Evolutionary conservation across 805 yeast species (phyloP), one percentile per base, ranked within the genome.

Genomic region (Yarrowia hollandica): DNA sequence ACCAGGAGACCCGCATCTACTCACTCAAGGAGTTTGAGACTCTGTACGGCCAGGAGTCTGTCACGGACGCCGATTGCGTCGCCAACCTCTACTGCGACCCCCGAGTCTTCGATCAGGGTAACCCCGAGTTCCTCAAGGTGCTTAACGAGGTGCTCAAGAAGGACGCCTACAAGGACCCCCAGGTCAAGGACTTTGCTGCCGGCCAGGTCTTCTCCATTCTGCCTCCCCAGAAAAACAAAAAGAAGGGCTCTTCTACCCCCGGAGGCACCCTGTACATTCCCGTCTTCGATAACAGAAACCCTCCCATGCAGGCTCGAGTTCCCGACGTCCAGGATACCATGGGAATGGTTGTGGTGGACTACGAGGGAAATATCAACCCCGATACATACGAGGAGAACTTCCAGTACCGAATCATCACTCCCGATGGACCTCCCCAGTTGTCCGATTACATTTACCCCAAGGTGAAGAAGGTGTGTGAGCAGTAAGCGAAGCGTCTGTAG

Each of bases 301-400:
- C 82, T 0, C 90, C 92, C 0, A 73, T 79, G 19, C 81, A 79
- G 62, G 85, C 85, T 30, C 75, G 94, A 63, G 79, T 78, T 12
- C 89, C 92, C 0, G 86, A 84, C 18, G 79, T 85, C 8, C 88
- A 85, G 62, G 86, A 85, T 64, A 82, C 83, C 1, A 75, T 82
- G 55, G 96, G 95, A 0, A 85, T 84, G 65, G 83, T 87, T 9
- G 77, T 78, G 62, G 86, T 88, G 2, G 79, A 79, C 62, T 37
- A 35, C 33, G 69, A 62, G 1, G 87, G 88, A 0, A 74, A 75
- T 41, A 85, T 88, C 61, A 72, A 82, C 1, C 75, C 75, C 1
- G 78, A 72, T 1, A 74, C 82, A 16, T 88, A 82, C 64, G 82
- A 87, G 67, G 65, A 70, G 5, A 88, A 88, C 67, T 65, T 70